Evolutionary conservation across 1,284 basidiomycete genomes (phyloP).

Genomic region (Anthracocystis walkeri): DNA sequence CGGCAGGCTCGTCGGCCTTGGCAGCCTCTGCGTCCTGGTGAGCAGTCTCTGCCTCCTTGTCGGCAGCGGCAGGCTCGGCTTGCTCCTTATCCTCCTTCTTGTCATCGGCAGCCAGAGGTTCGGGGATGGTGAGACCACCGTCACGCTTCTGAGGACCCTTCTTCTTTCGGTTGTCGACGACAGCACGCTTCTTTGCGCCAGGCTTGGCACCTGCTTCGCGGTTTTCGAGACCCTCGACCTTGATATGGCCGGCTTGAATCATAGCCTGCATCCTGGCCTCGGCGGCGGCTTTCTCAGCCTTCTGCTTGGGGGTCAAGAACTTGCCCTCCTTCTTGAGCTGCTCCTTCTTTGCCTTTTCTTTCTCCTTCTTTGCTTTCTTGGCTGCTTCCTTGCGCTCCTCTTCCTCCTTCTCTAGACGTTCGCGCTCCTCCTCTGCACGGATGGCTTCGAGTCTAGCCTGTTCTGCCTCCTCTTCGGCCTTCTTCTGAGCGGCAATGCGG

Average conservation of each 20-base stretch:
- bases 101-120: constrained; percentile 36
- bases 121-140: constrained; percentile 49
- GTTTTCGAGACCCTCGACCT: constrained; percentile 83
- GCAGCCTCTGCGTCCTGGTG: constrained; percentile 57
- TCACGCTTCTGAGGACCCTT: constrained; percentile 75
- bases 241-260: constrained; percentile 82
- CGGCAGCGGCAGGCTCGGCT: constrained; percentile 14
- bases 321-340: constrained; percentile 69
- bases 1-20: constrained; percentile 65
- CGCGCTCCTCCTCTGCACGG: constrained; percentile 63
- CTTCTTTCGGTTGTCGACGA: constrained; percentile 85
- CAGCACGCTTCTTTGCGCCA: constrained; percentile 73
- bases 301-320: constrained; percentile 78
- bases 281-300: constrained; percentile 89
- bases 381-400: constrained; percentile 67
- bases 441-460: constrained; percentile 59
- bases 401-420: constrained; percentile 66
- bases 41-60: constrained; percentile 50
- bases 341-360: constrained; percentile 66
- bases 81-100: constrained; percentile 21
- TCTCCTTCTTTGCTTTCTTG: constrained; percentile 65
- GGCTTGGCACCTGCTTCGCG: constrained; percentile 70
- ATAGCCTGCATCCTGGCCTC: constrained; percentile 92
- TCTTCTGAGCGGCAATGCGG: constrained; percentile 67
- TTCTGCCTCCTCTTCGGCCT: constrained; percentile 66